These are phyloP conservation scores for Yarrowia sp. DNA, from an alignment of 805 yeast species.

Conservation along the genomic window DNA sequence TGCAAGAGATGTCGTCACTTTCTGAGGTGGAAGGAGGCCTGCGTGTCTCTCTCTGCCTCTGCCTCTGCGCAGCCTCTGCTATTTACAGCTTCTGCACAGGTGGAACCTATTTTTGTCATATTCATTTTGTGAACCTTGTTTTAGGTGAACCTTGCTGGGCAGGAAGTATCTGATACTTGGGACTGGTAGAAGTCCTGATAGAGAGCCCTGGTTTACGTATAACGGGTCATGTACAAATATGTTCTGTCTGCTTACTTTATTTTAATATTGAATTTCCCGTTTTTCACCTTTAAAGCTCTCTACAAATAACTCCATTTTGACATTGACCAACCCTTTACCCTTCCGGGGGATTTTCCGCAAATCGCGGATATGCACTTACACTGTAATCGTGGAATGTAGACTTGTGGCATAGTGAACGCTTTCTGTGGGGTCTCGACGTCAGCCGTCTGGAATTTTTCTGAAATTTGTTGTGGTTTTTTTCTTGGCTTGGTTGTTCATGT, in stretches of 20 bases:
- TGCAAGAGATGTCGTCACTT: slow-evolving; percentile 3
- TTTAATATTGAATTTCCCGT: neutral
- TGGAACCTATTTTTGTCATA: neutral
- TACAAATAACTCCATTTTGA: too few relatives aligned
- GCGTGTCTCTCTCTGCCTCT: neutral
- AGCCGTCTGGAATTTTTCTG: too few relatives aligned
- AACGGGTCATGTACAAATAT: too few relatives aligned
- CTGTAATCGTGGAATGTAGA: slow-evolving; percentile 4
- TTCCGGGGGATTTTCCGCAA: slow-evolving; percentile 17
- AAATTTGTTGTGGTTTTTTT: too few relatives aligned
- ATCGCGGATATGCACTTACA: slow-evolving; percentile 22
- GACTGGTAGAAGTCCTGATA: too few relatives aligned
- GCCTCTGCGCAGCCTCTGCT: slow-evolving; percentile 15
- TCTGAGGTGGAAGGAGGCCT: neutral
- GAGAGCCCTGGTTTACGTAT: too few relatives aligned
- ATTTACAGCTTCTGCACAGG: slow-evolving; percentile 13
- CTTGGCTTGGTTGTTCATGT: too few relatives aligned
- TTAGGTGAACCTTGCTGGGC: neutral
- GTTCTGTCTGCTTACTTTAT: too few relatives aligned
- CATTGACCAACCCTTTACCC: too few relatives aligned
- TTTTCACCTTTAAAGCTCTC: neutral
- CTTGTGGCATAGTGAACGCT: neutral
- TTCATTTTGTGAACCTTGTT: slow-evolving; percentile 4
- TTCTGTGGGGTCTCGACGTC: neutral
- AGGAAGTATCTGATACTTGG: too few relatives aligned